Percentiles rank a stretch among this genome's conserved stretches.
phyloP scores from a whole-genome alignment of 1,139 yeast genomes.

The Magnusiomyces clavatus region DNA sequence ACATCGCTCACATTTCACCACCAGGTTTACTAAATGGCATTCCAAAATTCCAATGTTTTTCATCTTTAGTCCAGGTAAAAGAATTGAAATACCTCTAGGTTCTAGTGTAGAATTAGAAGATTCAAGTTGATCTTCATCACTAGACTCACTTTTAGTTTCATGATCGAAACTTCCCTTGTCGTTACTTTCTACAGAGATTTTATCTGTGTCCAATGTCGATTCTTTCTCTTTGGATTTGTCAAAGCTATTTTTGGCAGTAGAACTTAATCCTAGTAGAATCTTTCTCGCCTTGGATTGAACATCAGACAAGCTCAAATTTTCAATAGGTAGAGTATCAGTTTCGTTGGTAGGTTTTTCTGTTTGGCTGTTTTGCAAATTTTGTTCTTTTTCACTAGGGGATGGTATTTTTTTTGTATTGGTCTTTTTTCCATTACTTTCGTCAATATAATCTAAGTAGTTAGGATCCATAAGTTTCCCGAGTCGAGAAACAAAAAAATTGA shows the following conservation, averaged over 20 bases:
- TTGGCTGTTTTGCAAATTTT: neutral
- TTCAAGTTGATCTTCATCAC: conserved; percentile 9
- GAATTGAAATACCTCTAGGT: conserved; percentile 31
- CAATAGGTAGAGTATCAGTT: conserved; percentile 8
- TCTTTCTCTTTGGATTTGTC: neutral
- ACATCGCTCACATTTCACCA: conserved; percentile 34
- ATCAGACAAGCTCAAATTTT: conserved; percentile 15
- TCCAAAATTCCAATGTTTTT: conserved; percentile 32
- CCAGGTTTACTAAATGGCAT: conserved; percentile 29
- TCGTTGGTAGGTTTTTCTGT: conserved; percentile 8
- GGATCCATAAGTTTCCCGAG: conserved; percentile 19
- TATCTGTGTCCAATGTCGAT: neutral
- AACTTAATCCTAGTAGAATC: conserved; percentile 7
- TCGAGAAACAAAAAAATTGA: conserved; percentile 26
- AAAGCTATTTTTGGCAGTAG: neutral
- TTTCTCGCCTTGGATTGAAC: conserved; percentile 15
- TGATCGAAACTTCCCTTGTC: conserved; percentile 8
- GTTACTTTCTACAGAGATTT: conserved; percentile 4
- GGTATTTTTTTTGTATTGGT: no score
- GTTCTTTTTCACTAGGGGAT: neutral
- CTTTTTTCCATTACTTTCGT: neutral
- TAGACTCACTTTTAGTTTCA: neutral
- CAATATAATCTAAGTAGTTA: conserved; percentile 6
- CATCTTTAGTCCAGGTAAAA: conserved; percentile 28
- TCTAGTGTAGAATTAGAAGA: conserved; percentile 16